Conservation (phyloP, 768 basidiomycete species). For the Zangia roseola region DNA sequence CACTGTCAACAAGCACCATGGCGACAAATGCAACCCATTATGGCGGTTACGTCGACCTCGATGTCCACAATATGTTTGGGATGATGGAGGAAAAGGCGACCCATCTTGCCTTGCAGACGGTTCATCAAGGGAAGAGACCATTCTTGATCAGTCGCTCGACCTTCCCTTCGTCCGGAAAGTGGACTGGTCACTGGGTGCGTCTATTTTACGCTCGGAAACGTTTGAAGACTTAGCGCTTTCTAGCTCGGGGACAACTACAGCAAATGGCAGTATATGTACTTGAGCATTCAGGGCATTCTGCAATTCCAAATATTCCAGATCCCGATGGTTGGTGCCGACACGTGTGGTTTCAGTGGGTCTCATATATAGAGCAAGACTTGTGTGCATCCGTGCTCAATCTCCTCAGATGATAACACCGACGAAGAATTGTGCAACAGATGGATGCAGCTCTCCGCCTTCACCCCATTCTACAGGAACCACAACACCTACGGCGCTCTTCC, state of each 20-base stretch:
- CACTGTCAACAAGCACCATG: conserved; percentile 53
- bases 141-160: conserved; percentile 73
- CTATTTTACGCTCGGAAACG: not conserved
- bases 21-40: conserved; percentile 73
- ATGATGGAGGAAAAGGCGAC: conserved; percentile 70
- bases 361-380: not conserved
- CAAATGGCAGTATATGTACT: conserved; percentile 69
- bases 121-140: conserved; percentile 60
- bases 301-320: conserved; percentile 86
- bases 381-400: not conserved
- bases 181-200: conserved; percentile 70
- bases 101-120: conserved; percentile 51
- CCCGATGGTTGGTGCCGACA: conserved; percentile 82
- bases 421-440: conserved; percentile 83
- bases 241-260: conserved; percentile 78
- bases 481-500: conserved; percentile 60
- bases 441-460: conserved; percentile 85
- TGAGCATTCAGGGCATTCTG: conserved; percentile 71
- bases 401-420: conserved; percentile 54
- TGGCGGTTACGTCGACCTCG: conserved; percentile 59
- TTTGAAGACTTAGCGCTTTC: not conserved
- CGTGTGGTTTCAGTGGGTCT: conserved; percentile 37
- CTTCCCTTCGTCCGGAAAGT: conserved; percentile 64
- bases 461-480: conserved; percentile 83
- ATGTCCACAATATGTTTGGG: conserved; percentile 71